Evolutionary conservation across 2,329 filamentous ascomycete species (phyloP).

Genomic region (Neocatenulostroma microsporum): DNA sequence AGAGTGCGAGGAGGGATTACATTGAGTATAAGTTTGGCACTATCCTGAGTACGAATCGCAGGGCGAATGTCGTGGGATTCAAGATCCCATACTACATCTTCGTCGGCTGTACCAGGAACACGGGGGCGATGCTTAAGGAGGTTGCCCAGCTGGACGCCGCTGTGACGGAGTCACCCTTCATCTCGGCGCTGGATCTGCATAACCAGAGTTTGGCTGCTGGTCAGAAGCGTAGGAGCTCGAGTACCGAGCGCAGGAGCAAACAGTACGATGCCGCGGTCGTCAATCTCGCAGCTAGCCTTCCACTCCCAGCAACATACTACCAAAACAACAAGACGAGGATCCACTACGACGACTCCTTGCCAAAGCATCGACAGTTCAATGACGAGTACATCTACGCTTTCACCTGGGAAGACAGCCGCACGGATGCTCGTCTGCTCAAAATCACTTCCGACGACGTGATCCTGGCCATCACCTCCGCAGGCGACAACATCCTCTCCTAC

Average conservation of each 20-base stretch:
- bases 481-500: slow-evolving; percentile 92
- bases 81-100: slow-evolving; percentile 95
- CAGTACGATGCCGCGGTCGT: slow-evolving; percentile 82
- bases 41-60: slow-evolving; percentile 69
- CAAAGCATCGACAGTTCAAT: slow-evolving; percentile 88
- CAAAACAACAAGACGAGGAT: slow-evolving; percentile 95
- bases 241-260: slow-evolving; percentile 69
- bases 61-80: slow-evolving; percentile 72
- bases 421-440: slow-evolving; percentile 75
- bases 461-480: slow-evolving; percentile 83
- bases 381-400: slow-evolving; percentile 98
- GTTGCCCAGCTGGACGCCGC: slow-evolving; percentile 81
- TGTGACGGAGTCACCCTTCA: slow-evolving; percentile 80
- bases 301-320: slow-evolving; percentile 88
- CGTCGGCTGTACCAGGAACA: slow-evolving; percentile 75
- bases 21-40: slow-evolving; percentile 94
- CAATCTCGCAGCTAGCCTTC: slow-evolving; percentile 78
- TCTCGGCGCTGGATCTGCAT: slow-evolving; percentile 60
- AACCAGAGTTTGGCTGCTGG: slow-evolving; percentile 19
- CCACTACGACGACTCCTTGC: slow-evolving; percentile 81
- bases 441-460: slow-evolving; percentile 78
- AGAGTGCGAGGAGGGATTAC: slow-evolving; percentile 70
- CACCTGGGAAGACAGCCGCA: slow-evolving; percentile 90
- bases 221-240: slow-evolving; percentile 53
- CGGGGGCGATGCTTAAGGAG: slow-evolving; percentile 48